Base-by-base conservation (phyloP, 1,284 basidiomycete genomes). In the Schizophyllum amplum region DNA sequence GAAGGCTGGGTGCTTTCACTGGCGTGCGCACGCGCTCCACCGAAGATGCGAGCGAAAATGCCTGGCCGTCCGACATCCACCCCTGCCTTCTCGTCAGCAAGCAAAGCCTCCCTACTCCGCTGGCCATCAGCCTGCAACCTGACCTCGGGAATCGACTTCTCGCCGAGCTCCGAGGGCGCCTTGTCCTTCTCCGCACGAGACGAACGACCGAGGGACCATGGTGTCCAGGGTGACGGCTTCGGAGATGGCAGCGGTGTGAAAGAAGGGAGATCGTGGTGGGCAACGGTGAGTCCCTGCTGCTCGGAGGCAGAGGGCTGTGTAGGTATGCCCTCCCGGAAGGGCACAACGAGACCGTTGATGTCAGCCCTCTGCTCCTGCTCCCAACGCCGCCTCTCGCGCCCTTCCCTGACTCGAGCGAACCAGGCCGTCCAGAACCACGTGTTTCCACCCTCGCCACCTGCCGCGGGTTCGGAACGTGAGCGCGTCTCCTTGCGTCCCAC, bases 161-260 rank as follows among this genome's bases (percentile, higher is more conserved):
- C 57, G 5, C 58, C 61, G 13, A 62, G 55, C n/a, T 53, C 53
- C 9, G 55, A 26, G 49, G 54, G 51, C 11, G 61, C 59, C 46
- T 57, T 58, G 15, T 57, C 54, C 42, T 61, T 56, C 48, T 70
- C 67, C 24, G 70, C 71, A 55, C 47, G 5, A 5, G 22, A n/a
- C n/a, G n/a, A 62, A 66, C 23, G 69, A 66, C 54, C 68, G 69
- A 55, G 63, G 66, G 63, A 51, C 72, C 68, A 25, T 73, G 47
- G 47, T 5, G 47, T 49, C n/a, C 47, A 49, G 7, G 27, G 27
- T 13, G 27, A 72, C 0, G 69, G 65, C 53, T 66, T 68, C 7
- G 74, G 75, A 6, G 74, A 75, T 2, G 78, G 75, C 58, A 82
- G 69, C 2, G 81, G 79, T 17, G 78, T 76, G 57, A 82, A 82